Evolutionary conservation across 2,329 filamentous ascomycete species (phyloP).

Genomic region (Elsinoe perseae): DNA sequence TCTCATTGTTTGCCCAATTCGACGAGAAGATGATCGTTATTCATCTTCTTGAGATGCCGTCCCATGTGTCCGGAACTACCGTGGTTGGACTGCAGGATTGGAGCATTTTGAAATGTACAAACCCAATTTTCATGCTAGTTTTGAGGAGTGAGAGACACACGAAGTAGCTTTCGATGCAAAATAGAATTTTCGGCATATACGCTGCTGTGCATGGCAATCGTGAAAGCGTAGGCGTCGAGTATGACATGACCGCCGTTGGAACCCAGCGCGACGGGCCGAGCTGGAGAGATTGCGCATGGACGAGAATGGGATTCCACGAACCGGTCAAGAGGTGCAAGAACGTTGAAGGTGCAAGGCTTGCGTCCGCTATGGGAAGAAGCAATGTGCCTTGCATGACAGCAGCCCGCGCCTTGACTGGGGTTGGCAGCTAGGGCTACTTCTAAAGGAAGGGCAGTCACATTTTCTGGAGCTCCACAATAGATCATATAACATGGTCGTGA

Average conservation of each 20-base stretch:
- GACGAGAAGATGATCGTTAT: too few species aligned
- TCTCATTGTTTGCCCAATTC: not conserved
- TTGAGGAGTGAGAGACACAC: too few species aligned
- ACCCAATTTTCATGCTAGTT: too few species aligned
- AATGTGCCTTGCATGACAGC: constrained; percentile 1
- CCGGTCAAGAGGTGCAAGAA: not conserved
- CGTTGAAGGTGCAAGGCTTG: not conserved
- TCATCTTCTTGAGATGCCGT: too few species aligned
- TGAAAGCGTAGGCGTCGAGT: not conserved
- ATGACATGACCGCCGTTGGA: not conserved
- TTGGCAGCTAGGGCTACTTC: not conserved
- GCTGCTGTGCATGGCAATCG: not conserved
- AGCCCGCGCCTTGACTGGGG: not conserved
- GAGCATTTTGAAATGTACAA: too few species aligned
- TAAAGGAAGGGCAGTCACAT: not conserved
- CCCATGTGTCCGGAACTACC: too few species aligned
- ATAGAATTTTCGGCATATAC: too few species aligned
- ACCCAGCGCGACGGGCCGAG: not conserved
- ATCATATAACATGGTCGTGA: too few species aligned
- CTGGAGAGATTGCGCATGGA: not conserved
- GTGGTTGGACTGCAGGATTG: too few species aligned
- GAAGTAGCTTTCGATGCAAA: too few species aligned
- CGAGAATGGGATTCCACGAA: not conserved
- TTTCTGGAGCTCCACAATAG: too few species aligned
- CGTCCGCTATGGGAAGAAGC: not conserved